phyloP scores from a whole-genome alignment of 768 basidiomycete species.

The Leucogyrophana mollusca region DNA sequence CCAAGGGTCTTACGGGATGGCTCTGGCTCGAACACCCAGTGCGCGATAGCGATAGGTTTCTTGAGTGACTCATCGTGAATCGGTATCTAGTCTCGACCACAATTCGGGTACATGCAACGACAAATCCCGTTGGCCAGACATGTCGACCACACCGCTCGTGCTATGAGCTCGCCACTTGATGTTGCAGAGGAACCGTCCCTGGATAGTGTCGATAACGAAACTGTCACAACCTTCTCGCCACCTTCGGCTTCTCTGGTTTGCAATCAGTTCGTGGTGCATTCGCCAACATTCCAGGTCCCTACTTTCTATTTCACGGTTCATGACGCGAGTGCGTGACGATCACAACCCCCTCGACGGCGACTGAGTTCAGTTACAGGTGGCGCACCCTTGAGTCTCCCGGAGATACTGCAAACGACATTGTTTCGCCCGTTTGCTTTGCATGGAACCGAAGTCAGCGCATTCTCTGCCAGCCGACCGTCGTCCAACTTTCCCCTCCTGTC shows the following conservation, averaged over 20 bases:
- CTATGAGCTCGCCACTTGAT: slow-evolving; percentile 6
- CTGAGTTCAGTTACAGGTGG: slow-evolving; percentile 50
- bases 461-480: slow-evolving; percentile 48
- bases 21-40: slow-evolving; percentile 60
- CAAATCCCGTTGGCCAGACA: slow-evolving; percentile 22
- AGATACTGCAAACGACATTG: slow-evolving; percentile 56
- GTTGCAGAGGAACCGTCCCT: slow-evolving; percentile 10
- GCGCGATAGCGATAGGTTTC: slow-evolving; percentile 26
- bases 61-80: slow-evolving; percentile 11
- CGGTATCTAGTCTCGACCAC: slow-evolving; percentile 30
- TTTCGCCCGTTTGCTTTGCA: slow-evolving; percentile 51
- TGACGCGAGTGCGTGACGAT: slow-evolving; percentile 56
- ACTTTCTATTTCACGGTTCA: slow-evolving; percentile 79
- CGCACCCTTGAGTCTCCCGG: slow-evolving; percentile 52
- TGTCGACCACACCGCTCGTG: slow-evolving; percentile 12
- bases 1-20: slow-evolving; percentile 42
- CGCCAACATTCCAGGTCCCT: slow-evolving; percentile 78
- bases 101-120: slow-evolving; percentile 49
- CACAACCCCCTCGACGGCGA: slow-evolving; percentile 3
- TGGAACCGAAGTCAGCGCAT: slow-evolving; percentile 46
- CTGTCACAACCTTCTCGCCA: slow-evolving; percentile 23
- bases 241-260: slow-evolving; percentile 39
- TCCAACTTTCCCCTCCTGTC: slow-evolving; percentile 75
- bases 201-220: slow-evolving; percentile 34
- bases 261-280: slow-evolving; percentile 71